Evolutionary conservation across 2,329 filamentous ascomycete species (phyloP).

Genomic region (Chaetomium strumarium): DNA sequence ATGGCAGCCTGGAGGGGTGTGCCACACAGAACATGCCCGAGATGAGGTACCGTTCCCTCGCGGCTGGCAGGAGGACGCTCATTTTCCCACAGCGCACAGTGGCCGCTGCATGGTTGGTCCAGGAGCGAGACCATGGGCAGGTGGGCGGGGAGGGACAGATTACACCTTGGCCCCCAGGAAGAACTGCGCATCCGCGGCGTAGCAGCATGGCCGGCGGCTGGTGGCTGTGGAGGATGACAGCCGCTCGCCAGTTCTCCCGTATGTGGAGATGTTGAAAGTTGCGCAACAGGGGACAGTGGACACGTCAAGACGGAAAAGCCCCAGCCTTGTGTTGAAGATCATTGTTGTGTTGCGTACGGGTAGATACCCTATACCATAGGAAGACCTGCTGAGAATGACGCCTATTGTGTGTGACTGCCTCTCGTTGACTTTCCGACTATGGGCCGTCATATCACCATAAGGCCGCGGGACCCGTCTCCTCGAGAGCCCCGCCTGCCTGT

Average conservation of each 20-base stretch:
- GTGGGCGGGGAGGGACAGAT: slow-evolving; percentile 4
- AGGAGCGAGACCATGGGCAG: slow-evolving; percentile 1
- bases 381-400: too few species aligned
- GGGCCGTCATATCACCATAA: background rate
- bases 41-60: slow-evolving; percentile 14
- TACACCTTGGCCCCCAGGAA: background rate
- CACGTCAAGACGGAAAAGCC: background rate
- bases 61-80: slow-evolving; percentile 3
- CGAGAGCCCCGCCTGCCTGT: slow-evolving; percentile 6
- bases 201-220: slow-evolving; percentile 1
- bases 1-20: slow-evolving; percentile 15
- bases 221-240: background rate
- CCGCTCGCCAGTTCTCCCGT: background rate
- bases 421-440: background rate
- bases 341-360: background rate
- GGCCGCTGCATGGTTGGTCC: slow-evolving; percentile 19
- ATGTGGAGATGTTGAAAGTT: background rate
- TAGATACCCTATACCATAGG: too few species aligned
- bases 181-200: slow-evolving; percentile 7
- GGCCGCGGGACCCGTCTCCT: background rate
- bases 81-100: slow-evolving; percentile 21
- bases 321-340: slow-evolving; percentile 1
- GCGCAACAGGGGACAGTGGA: background rate
- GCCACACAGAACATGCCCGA: slow-evolving; percentile 11
- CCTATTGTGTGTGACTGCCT: too few species aligned